phyloP scores from a whole-genome alignment of 257 asterid genomes.

The Nicotiana knightiana region DNA sequence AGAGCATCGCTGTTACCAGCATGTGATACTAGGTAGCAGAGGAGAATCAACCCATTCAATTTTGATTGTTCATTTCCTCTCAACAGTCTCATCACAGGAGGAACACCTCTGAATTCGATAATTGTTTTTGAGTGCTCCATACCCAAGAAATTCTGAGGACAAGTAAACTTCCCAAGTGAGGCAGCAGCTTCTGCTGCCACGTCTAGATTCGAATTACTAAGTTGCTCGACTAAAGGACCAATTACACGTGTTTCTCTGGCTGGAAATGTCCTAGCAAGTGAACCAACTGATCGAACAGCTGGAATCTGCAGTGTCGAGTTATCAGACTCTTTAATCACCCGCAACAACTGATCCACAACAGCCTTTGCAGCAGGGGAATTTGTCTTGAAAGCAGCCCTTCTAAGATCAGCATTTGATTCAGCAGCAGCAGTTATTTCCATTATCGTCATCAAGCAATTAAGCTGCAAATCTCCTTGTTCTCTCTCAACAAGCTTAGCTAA shows the following conservation, averaged over 20 bases:
- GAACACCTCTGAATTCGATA: slow-evolving; percentile 56
- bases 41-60: slow-evolving; percentile 49
- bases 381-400: slow-evolving; percentile 65
- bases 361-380: slow-evolving; percentile 80
- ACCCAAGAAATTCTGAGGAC: slow-evolving; percentile 51
- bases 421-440: slow-evolving; percentile 78
- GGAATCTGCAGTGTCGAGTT: slow-evolving; percentile 34
- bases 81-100: slow-evolving; percentile 43
- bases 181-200: slow-evolving; percentile 60
- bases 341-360: slow-evolving; percentile 66
- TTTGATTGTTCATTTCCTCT: slow-evolving; percentile 49
- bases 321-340: slow-evolving; percentile 39
- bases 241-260: slow-evolving; percentile 68
- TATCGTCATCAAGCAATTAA: slow-evolving; percentile 60
- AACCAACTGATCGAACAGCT: slow-evolving; percentile 59
- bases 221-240: slow-evolving; percentile 47
- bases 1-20: slow-evolving; percentile 58
- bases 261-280: slow-evolving; percentile 68
- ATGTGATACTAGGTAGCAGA: slow-evolving; percentile 63
- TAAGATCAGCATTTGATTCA: slow-evolving; percentile 57
- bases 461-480: slow-evolving; percentile 55
- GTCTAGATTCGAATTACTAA: slow-evolving; percentile 42
- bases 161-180: slow-evolving; percentile 56
- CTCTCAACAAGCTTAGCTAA: slow-evolving; percentile 68
- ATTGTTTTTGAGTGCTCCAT: slow-evolving; percentile 57